These are phyloP conservation scores for Trichothecium roseum DNA, from an alignment of 2,329 filamentous ascomycete genomes.

Conservation along the genomic window DNA sequence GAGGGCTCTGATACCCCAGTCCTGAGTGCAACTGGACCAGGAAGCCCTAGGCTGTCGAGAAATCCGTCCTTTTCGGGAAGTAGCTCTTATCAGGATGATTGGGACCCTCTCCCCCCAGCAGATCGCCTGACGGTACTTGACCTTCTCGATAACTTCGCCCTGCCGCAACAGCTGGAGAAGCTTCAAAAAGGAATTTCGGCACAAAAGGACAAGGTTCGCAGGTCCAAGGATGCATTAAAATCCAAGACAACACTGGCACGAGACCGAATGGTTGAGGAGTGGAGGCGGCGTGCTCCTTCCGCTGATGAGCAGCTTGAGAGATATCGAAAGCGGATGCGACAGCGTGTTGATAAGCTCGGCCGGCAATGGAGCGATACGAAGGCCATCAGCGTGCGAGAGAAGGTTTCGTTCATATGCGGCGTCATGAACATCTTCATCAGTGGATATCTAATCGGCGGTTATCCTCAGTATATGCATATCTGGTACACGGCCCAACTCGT, in stretches of 20 bases:
- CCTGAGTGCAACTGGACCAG: conserved; percentile 33
- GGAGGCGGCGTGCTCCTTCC: conserved; percentile 74
- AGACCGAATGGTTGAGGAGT: conserved; percentile 85
- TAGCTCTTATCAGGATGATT: conserved; percentile 80
- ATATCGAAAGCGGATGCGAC: conserved; percentile 79
- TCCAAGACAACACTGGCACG: conserved; percentile 68
- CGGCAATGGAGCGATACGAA: conserved; percentile 83
- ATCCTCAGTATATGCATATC: conserved; percentile 74
- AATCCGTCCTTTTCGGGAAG: conserved; percentile 74
- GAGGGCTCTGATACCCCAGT: conserved; percentile 37
- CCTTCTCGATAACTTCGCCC: conserved; percentile 83
- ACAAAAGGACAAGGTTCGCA: conserved; percentile 76
- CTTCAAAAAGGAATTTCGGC: conserved; percentile 72
- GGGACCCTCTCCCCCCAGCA: conserved; percentile 75
- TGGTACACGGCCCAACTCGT: conserved; percentile 85
- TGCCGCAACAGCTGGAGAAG: conserved; percentile 84
- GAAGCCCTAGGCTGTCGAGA: conserved; percentile 55
- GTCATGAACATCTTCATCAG: conserved; percentile 97
- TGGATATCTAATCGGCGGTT: conserved; percentile 82
- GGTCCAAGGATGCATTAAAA: conserved; percentile 72
- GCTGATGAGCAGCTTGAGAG: conserved; percentile 89
- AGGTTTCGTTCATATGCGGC: conserved; percentile 90
- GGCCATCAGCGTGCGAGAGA: conserved; percentile 80
- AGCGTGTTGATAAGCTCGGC: conserved; percentile 78
- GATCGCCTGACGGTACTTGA: conserved; percentile 89